Base-by-base conservation (phyloP, 805 yeast species). In the Saturnispora serradocipensis region DNA sequence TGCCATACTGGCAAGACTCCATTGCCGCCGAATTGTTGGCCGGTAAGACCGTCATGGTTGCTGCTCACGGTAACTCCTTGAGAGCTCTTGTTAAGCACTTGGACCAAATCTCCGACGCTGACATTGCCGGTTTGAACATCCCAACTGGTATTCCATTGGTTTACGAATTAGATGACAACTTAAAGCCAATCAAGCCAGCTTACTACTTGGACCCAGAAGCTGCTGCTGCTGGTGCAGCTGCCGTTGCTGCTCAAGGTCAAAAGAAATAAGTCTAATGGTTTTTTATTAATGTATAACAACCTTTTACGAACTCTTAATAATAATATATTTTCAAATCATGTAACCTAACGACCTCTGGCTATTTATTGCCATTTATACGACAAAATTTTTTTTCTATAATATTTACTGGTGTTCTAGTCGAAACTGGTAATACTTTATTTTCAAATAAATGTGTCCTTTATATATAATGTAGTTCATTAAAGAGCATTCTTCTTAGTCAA, bases 201-300 rank as follows among this genome's bases (percentile, higher is more conserved):
- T 88, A 90, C 81, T 90, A 90, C 84, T 84, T 90, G 74, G 98
- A 90, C 76, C 98, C 98, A 66, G 97, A 88, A 77, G 98, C 97
- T 67, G 98, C 98, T 67, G 96, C 90, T 59, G 97, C 97, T 52
- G 98, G 98, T 80, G 98, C 97, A 60, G 97, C 97, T 68, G 97
- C 97, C 55, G 98, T 90, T 64, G 98, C 97, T 65, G 88, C 88
- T 65, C 98, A 90, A 78, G 98, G 98, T 72, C 77, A 77, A 70
- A 81, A 80, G 76, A 78, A 78, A 63, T 74, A 69, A 54, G 20
- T 18, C 15, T 6, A 27, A 13, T 38, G 42, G 42, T 38, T 38
- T 18, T 18, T 9, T 22, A 36, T 36, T 38, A 38, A 38, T 38
- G 42, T 38, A 38, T 38, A 38, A 18, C 24, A 18, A 38, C 24